Base-by-base conservation (phyloP, 257 asterid genomes). In the Haberlea rhodopensis region DNA sequence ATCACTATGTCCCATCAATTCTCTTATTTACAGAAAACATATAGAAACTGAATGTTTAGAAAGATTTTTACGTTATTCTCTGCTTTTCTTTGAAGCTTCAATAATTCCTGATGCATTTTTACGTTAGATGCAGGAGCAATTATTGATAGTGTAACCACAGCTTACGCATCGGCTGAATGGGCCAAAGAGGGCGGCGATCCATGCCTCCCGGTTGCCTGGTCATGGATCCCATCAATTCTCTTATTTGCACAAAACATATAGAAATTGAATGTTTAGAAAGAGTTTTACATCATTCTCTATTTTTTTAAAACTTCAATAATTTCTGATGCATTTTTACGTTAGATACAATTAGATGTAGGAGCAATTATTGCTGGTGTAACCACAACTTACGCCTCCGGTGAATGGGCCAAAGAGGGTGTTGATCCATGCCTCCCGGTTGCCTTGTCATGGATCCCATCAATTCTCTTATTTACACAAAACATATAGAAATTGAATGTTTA, bases 131-230 rank as follows among this genome's bases (percentile, higher is more conserved):
- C 89, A 94, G 99, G 85, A 54, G 80, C 88, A 59, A 53, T 80
- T 74, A 73, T 94, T 76, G 80, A 87, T 55, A 65, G 78, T 70
- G 60, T 90, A 28, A 67, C 76, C 19, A 70, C 80, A 31, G 67
- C 75, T 24, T 83, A 79, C 77, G 51, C 87, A 37, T 78, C 83
- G 20, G 73, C 80, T 57, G 82, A 66, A 65, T 94, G 94, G 99
- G 96, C 94, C 37, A 81, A 73, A 32, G 99, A 94, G 81, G 97
- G 96, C 57, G 99, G 99, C 2, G 99, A 94, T 56, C 97, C 97
- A 5, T 94, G 99, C 82, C 78, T 94, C 65, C 99, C 99, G 5
- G 85, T 79, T 63, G 87, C 97, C 67, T 90, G 96, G 96, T 82
- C 99, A 46, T 94, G 97, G 99, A 79, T 94, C 65, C 83, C 7